Evolutionary conservation across 2,329 filamentous ascomycete species (phyloP).

Genomic region (Rutstroemia sp.): DNA sequence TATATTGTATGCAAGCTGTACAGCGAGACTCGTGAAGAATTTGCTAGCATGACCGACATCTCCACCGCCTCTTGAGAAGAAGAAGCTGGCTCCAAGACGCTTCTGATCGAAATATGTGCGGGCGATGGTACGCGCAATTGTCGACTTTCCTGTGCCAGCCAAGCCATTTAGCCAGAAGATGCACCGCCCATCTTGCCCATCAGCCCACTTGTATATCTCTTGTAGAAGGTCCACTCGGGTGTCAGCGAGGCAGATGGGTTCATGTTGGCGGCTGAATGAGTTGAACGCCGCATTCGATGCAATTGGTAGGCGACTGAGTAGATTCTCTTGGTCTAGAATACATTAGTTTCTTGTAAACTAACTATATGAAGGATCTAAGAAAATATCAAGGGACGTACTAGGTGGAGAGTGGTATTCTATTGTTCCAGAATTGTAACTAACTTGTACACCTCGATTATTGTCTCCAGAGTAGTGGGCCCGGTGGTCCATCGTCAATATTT

Average conservation of each 20-base stretch:
- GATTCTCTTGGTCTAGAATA: too few species aligned
- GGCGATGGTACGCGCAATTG: conserved; percentile 28
- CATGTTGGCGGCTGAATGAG: background rate
- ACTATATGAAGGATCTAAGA: too few species aligned
- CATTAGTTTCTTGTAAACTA: too few species aligned
- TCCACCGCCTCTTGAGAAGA: conserved; percentile 18
- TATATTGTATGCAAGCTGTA: conserved; percentile 19
- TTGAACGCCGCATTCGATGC: background rate
- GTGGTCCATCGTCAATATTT: too few species aligned
- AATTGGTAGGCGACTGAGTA: background rate
- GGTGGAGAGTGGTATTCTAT: too few species aligned
- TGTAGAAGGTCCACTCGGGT: background rate
- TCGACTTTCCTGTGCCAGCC: conserved; percentile 33
- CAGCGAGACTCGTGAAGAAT: conserved; percentile 29
- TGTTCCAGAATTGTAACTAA: too few species aligned
- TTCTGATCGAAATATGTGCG: conserved; percentile 23
- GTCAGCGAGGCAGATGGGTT: background rate
- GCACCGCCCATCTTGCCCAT: background rate
- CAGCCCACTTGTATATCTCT: background rate
- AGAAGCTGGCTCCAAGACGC: conserved; percentile 15
- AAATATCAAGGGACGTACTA: too few species aligned
- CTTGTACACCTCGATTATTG: too few species aligned
- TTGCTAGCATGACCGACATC: conserved; percentile 25
- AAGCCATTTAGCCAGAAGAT: conserved; percentile 32
- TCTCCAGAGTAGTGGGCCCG: too few species aligned